Base-by-base conservation (phyloP, 306 rosid species). In the Purshia tridentata region DNA sequence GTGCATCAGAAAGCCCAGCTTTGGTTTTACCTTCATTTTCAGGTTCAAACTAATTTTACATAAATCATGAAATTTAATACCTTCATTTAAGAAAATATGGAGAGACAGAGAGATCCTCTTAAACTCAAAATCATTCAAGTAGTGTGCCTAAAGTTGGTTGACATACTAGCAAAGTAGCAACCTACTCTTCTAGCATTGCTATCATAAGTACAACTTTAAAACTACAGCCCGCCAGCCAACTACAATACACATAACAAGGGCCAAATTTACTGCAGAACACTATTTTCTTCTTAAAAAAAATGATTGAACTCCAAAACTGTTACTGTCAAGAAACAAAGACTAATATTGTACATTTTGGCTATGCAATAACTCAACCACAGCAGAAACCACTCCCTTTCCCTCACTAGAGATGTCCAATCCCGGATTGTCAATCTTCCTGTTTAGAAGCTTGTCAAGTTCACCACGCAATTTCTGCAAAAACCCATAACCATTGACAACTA, bases 391-490 rank as follows among this genome's bases (percentile, higher is more conserved):
- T 53, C 81, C 91, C 65, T 87, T 86, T 75, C 97, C 98, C 81
- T 89, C 93, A 6, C 72, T 58, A 39, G 92, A 77, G 82, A 94
- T 76, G 84, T 91, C 96, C 39, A 94, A 80, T 40, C 88, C 87
- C 7, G 96, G 96, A 55, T 94, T 97, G 78, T 84, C 83, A 51
- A 94, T 89, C 81, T 94, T 94, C 69, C 84, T 89, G 58, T 86
- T 91, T 29, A 94, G 78, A 76, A 94, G 96, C 86, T 80, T 91
- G 82, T 89, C 98, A 16, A 91, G 97, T 80, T 91, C 97, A 18
- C 86, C 80, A 0, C 96, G 97, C 79, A 94, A 70, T 81, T 88
- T 94, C 98, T 94, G 88, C 80, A 69, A 77, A 16, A 78, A 60
- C 14, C 45, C 69, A 57, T 69, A 41, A 70, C 51, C 37, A 70